Percentiles rank a stretch among this genome's conserved stretches.
Evolutionary conservation across 345 rosid genomes (phyloP).

Genomic region (Kandelia obovata): DNA sequence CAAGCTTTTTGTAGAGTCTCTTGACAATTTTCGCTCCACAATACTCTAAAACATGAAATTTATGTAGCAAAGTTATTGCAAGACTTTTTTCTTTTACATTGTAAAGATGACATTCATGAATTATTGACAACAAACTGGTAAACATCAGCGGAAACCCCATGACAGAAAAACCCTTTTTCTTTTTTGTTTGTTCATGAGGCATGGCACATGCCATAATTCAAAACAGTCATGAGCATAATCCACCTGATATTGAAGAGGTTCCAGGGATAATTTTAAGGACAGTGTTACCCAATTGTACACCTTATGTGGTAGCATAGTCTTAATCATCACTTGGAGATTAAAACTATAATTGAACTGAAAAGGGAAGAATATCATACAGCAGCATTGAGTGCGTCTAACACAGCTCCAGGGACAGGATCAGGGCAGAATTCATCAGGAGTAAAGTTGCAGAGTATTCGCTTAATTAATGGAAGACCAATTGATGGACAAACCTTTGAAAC

Average conservation of each 20-base stretch:
- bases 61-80: not conserved
- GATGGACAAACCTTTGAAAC: constrained; percentile 72
- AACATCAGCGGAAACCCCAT: too few species aligned
- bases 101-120: too few species aligned
- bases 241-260: too few species aligned
- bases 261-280: too few species aligned
- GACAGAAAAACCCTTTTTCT: too few species aligned
- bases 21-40: constrained; percentile 52
- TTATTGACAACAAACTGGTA: too few species aligned
- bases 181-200: too few species aligned
- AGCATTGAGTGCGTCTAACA: constrained; percentile 79
- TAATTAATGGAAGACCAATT: constrained; percentile 61
- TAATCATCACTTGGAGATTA: too few species aligned
- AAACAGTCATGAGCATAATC: too few species aligned
- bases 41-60: constrained; percentile 33
- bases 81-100: not conserved
- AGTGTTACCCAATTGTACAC: too few species aligned
- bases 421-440: constrained; percentile 97
- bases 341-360: not conserved
- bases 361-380: constrained; percentile 47
- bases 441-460: constrained; percentile 88
- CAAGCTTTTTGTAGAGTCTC: constrained; percentile 49
- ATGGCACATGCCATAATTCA: too few species aligned
- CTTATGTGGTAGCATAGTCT: too few species aligned
- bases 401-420: constrained; percentile 85